These are phyloP conservation scores for Raphanus hybrid DNA, from an alignment of 441 rosid genomes.

Conservation along the genomic window DNA sequence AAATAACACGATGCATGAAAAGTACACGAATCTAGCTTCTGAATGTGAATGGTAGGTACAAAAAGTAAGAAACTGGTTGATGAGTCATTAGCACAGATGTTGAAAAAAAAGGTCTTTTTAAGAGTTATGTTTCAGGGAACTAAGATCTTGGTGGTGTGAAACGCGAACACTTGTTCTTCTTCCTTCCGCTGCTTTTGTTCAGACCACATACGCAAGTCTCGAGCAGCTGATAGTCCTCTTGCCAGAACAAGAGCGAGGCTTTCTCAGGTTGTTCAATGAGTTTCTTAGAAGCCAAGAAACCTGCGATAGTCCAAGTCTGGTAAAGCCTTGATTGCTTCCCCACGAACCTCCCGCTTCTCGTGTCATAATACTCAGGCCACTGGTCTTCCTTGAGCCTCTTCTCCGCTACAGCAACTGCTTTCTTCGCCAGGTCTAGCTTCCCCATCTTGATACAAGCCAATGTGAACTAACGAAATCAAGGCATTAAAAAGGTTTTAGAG, in stretches of 20 bases:
- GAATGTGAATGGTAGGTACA: not conserved
- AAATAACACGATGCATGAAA: not conserved
- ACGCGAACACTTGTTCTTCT: slow-evolving; percentile 65
- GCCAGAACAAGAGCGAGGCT: slow-evolving; percentile 66
- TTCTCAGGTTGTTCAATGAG: slow-evolving; percentile 66
- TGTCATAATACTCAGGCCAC: slow-evolving; percentile 82
- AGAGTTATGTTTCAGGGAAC: slow-evolving; percentile 15
- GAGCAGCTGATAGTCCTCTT: slow-evolving; percentile 71
- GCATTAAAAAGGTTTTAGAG: not conserved
- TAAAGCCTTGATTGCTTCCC: slow-evolving; percentile 68
- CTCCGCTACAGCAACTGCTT: slow-evolving; percentile 61
- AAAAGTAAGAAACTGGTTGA: not conserved
- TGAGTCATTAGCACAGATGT: not conserved
- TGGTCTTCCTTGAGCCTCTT: slow-evolving; percentile 52
- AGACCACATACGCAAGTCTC: slow-evolving; percentile 82
- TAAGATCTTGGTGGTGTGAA: slow-evolving; percentile 46
- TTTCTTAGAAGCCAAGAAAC: slow-evolving; percentile 64
- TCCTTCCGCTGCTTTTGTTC: slow-evolving; percentile 53
- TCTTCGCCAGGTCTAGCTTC: slow-evolving; percentile 56
- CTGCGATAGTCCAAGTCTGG: slow-evolving; percentile 62
- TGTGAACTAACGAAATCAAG: slow-evolving; percentile 53
- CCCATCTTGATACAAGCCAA: slow-evolving; percentile 76
- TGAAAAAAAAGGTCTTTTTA: not conserved
- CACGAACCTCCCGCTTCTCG: slow-evolving; percentile 57
- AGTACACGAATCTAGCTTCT: not conserved